These are phyloP conservation scores for Afroboletus lepidellus DNA, from an alignment of 1,284 basidiomycete genomes.

Conservation along the genomic window DNA sequence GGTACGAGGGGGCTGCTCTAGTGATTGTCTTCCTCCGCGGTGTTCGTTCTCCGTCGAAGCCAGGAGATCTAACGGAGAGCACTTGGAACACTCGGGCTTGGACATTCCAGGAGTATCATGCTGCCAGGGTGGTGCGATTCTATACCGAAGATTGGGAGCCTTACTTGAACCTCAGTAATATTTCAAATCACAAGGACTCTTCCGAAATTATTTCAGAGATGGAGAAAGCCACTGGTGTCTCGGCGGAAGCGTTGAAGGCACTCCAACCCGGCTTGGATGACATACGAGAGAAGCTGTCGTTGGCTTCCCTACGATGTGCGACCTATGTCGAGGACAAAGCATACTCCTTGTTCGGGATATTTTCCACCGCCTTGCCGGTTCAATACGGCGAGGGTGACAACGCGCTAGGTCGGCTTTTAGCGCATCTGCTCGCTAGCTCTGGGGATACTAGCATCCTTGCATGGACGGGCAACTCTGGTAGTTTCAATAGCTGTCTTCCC, in stretches of 20 bases:
- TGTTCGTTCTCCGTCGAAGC: background rate
- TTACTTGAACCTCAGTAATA: background rate
- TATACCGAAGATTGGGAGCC: constrained; percentile 1
- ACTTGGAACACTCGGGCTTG: constrained; percentile 1
- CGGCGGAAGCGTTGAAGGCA: background rate
- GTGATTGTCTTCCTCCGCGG: constrained; percentile 1
- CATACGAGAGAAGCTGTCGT: background rate
- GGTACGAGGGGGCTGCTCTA: background rate
- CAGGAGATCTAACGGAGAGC: background rate
- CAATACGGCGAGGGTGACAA: constrained; percentile 1
- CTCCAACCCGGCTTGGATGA: background rate
- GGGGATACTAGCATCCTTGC: constrained; percentile 4
- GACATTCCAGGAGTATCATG: constrained; percentile 2
- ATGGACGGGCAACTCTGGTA: background rate
- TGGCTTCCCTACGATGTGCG: background rate
- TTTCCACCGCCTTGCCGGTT: background rate
- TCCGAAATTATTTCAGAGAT: background rate
- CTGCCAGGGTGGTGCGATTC: constrained; percentile 1
- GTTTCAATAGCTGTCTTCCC: constrained; percentile 3
- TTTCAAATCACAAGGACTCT: background rate
- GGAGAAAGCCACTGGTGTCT: background rate
- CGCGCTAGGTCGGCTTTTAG: background rate
- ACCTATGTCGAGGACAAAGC: background rate
- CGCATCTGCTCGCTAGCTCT: background rate
- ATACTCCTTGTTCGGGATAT: constrained; percentile 1